Percentiles rank a stretch among this genome's conserved stretches.
Evolutionary conservation across 2,329 filamentous ascomycete genomes (phyloP).

Genomic region (Acrocalymma vagum): DNA sequence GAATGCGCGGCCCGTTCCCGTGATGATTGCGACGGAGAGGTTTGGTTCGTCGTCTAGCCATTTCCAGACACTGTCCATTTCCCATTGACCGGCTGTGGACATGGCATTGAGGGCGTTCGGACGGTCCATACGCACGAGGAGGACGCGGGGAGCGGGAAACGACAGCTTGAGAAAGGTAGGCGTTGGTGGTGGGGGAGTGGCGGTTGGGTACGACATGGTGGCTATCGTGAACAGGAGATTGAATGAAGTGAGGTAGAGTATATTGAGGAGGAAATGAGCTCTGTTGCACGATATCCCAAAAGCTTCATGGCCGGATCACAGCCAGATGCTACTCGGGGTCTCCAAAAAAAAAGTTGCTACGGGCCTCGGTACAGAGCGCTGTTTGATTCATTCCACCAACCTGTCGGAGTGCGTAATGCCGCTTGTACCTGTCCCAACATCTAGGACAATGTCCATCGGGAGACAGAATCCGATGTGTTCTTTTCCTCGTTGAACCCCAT

Average conservation of each 20-base stretch:
- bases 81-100: slow-evolving; percentile 49
- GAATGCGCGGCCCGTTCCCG: slow-evolving; percentile 60
- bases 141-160: slow-evolving; percentile 52
- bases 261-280: not conserved
- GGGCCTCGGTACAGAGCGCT: too few species aligned
- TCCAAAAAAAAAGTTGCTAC: too few species aligned
- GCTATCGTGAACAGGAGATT: too few species aligned
- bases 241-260: not conserved
- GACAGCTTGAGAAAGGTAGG: slow-evolving; percentile 40
- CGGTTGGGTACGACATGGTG: slow-evolving; percentile 11
- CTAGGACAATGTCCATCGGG: not conserved
- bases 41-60: slow-evolving; percentile 59
- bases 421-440: not conserved
- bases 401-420: slow-evolving; percentile 1
- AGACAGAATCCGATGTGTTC: slow-evolving; percentile 5
- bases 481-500: slow-evolving; percentile 3
- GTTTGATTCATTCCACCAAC: not conserved
- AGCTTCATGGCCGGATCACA: too few species aligned
- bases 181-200: slow-evolving; percentile 19
- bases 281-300: not conserved
- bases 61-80: slow-evolving; percentile 54
- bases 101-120: slow-evolving; percentile 51
- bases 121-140: slow-evolving; percentile 59
- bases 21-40: slow-evolving; percentile 51
- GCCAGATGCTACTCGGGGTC: too few species aligned